Conservation (phyloP, 2,329 filamentous ascomycete genomes). For the Alternaria burnsii region DNA sequence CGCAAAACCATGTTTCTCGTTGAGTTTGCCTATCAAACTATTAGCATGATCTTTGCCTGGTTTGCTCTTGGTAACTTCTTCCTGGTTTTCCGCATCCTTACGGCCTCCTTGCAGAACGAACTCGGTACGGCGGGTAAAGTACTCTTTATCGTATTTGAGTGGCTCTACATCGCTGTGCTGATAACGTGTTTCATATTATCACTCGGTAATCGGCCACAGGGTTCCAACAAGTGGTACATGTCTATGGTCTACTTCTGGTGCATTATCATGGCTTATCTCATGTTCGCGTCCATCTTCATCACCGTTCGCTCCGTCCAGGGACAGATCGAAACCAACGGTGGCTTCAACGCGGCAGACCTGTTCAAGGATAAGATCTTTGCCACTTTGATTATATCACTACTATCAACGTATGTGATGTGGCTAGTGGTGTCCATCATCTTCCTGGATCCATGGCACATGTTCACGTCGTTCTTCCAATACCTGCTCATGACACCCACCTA, state of each 20-base stretch:
- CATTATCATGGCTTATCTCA: conserved; percentile 88
- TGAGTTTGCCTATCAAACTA: conserved; percentile 92
- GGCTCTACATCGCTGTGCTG: conserved; percentile 90
- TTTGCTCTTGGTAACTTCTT: conserved; percentile 99
- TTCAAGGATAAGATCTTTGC: conserved; percentile 92
- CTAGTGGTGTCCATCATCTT: conserved; percentile 90
- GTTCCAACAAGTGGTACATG: conserved; percentile 92
- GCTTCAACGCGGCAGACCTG: conserved; percentile 75
- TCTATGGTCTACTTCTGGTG: conserved; percentile 99
- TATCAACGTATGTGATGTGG: conserved; percentile 93
- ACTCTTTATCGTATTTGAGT: conserved; percentile 90
- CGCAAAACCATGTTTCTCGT: conserved; percentile 90
- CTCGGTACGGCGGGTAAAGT: conserved; percentile 81
- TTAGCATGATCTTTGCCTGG: conserved; percentile 99
- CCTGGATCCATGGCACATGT: conserved; percentile 99
- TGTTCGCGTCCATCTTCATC: conserved; percentile 95
- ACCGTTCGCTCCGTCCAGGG: conserved; percentile 84
- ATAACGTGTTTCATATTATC: conserved; percentile 95
- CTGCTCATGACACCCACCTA: conserved; percentile 94
- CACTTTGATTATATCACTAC: conserved; percentile 89
- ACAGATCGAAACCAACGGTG: conserved; percentile 67
- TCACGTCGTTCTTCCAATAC: conserved; percentile 93
- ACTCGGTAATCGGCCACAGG: conserved; percentile 92
- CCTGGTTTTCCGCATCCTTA: conserved; percentile 96
- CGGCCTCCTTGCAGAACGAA: conserved; percentile 80